Conservation (phyloP, 2,329 filamentous ascomycete genomes). For the Pseudogymnoascus sp. region DNA sequence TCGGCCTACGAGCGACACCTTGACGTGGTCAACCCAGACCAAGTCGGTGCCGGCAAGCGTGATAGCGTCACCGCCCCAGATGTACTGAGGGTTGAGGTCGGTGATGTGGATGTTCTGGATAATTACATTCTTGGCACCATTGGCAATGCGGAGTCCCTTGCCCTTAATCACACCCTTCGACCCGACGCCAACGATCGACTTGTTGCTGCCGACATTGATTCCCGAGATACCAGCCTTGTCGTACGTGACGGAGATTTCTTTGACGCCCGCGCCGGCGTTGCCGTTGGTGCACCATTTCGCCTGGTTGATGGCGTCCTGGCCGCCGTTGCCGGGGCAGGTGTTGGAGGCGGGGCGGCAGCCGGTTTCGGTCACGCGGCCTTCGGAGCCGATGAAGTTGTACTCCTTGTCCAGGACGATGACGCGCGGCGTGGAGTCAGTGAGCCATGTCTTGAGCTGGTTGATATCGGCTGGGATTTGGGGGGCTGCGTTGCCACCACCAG, state of each 20-base stretch:
- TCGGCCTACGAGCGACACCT: slow-evolving; percentile 48
- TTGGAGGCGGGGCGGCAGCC: slow-evolving; percentile 49
- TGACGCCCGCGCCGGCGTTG: slow-evolving; percentile 12
- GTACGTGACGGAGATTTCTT: slow-evolving; percentile 22
- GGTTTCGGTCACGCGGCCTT: slow-evolving; percentile 42
- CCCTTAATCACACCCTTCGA: slow-evolving; percentile 23
- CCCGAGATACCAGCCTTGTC: slow-evolving; percentile 22
- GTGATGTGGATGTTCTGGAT: slow-evolving; percentile 42
- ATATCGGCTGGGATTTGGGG: slow-evolving; percentile 45
- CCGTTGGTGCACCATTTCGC: slow-evolving; percentile 48
- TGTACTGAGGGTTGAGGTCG: slow-evolving; percentile 45
- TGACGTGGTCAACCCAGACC: slow-evolving; percentile 40
- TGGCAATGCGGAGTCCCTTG: slow-evolving; percentile 22
- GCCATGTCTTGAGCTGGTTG: slow-evolving; percentile 49
- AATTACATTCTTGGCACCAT: slow-evolving; percentile 23
- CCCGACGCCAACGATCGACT: slow-evolving; percentile 23
- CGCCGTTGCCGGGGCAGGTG: slow-evolving; percentile 31
- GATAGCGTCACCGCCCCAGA: slow-evolving; percentile 45
- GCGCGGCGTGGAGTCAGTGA: slow-evolving; percentile 43
- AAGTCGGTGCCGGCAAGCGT: slow-evolving; percentile 25
- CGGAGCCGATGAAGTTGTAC: slow-evolving; percentile 44
- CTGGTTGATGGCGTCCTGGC: slow-evolving; percentile 51
- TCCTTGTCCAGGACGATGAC: slow-evolving; percentile 50
- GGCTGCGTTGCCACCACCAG: slow-evolving; percentile 48
- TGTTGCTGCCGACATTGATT: slow-evolving; percentile 24